Evolutionary conservation across 1,284 basidiomycete species (phyloP), one percentile per base, ranked within the genome.

Genomic region (Sutorius eximius): DNA sequence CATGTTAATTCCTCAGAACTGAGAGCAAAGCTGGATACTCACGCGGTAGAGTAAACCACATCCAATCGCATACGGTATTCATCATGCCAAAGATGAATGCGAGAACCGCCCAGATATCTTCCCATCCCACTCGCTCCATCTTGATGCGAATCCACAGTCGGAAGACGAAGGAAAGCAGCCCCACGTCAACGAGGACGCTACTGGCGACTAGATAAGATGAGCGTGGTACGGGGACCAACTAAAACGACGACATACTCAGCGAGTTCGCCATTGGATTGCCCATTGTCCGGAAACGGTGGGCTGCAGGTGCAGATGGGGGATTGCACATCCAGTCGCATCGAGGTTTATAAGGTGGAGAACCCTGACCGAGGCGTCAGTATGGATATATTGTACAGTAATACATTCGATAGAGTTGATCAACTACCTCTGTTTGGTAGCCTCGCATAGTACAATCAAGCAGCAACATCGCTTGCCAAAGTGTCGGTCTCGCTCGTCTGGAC

Each of bases 61-160:
- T 16, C 58, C 60, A 59, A 20, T 5, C 13, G 11, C 51, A 42
- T 11, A 24, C 20, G 13, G 44, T 24, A 18, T 44, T 45, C 5
- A 59, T 29, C n/a, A 3, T 22, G 3, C 58, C 58, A 11, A 27
- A 53, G 22, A 49, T 18, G 27, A 65, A 53, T 3, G 59, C 66
- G 12, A 51, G 36, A 2, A 41, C 30, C 11, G 66, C 63, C 53
- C 56, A 65, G 40, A 55, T 29, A 33, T 68, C 66, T 8, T 68
- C 65, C 56, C 62, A 59, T 13, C 63, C 66, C 16, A 64, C 33
- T 9, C 52, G 49, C 18, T 45, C 55, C 22, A 57, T 64, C 15
- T 13, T 49, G 13, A 59, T 43, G 27, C 65, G 65, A 37, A 66
- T 66, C 56, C 59, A 59, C 12, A 65, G 24, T n/a, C 64, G 54